phyloP scores from a whole-genome alignment of 2,329 filamentous ascomycete species.

The Fusarium pininemorale region DNA sequence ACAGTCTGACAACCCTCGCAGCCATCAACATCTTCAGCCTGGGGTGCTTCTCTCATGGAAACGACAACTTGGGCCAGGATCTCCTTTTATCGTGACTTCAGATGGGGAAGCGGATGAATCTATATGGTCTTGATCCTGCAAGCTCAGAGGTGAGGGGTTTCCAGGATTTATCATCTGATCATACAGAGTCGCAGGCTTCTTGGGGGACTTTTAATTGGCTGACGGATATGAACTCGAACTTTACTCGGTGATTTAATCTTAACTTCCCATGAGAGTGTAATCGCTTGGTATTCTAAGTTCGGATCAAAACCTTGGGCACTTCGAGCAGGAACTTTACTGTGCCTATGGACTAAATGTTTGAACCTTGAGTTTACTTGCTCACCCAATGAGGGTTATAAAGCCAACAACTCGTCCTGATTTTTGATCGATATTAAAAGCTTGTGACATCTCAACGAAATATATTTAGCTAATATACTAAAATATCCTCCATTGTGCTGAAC shows the following conservation, averaged over 20 bases:
- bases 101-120: not conserved
- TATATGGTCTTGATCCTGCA: not conserved
- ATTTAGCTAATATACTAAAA: too few relatives aligned
- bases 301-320: not conserved
- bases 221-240: not conserved
- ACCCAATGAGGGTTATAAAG: not conserved
- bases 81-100: not conserved
- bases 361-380: not conserved
- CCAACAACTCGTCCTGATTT: too few relatives aligned
- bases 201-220: not conserved
- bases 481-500: too few relatives aligned
- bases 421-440: too few relatives aligned
- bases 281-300: not conserved
- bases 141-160: not conserved
- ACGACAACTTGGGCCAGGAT: not conserved
- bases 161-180: accelerated
- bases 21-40: not conserved
- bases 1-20: not conserved
- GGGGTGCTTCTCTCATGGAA: not conserved
- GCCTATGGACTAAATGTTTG: not conserved
- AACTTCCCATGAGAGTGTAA: not conserved
- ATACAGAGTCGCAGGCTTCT: accelerated
- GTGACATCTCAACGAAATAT: too few relatives aligned
- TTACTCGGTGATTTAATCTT: not conserved
- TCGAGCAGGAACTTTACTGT: not conserved